These are phyloP conservation scores for Fusarium xylarioides DNA, from an alignment of 2,329 filamentous ascomycete genomes.

Conservation along the genomic window DNA sequence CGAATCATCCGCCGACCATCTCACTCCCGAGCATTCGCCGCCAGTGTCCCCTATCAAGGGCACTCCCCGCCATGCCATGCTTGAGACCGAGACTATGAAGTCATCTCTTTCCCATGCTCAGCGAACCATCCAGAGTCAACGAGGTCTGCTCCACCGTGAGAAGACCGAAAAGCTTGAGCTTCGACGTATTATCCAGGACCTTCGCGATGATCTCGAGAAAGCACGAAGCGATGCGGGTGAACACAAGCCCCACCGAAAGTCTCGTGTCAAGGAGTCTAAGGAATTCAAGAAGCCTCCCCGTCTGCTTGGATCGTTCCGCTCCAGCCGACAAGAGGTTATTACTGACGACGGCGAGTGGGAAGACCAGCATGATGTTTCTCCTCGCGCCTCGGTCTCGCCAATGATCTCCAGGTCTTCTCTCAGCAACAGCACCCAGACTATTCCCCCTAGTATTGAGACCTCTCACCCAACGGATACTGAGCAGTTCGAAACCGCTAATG, in stretches of 20 bases:
- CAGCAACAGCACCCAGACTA: slow-evolving; percentile 30
- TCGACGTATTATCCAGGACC: slow-evolving; percentile 93
- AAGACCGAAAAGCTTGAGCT: slow-evolving; percentile 99
- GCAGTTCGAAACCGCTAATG: slow-evolving; percentile 83
- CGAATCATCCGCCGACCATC: slow-evolving; percentile 71
- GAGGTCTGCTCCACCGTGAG: slow-evolving; percentile 94
- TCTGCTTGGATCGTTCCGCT: slow-evolving; percentile 79
- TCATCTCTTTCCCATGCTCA: slow-evolving; percentile 95
- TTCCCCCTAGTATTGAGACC: slow-evolving; percentile 19
- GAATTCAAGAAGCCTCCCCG: slow-evolving; percentile 82
- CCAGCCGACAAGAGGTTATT: slow-evolving; percentile 79
- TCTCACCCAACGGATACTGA: slow-evolving; percentile 62
- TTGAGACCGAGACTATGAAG: slow-evolving; percentile 96
- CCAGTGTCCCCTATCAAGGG: slow-evolving; percentile 90
- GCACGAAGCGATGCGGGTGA: slow-evolving; percentile 63
- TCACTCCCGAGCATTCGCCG: slow-evolving; percentile 88
- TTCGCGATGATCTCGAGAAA: slow-evolving; percentile 88
- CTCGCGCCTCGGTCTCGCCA: slow-evolving; percentile 36
- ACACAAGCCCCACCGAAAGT: slow-evolving; percentile 64
- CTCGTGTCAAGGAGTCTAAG: slow-evolving; percentile 69
- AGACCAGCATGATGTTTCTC: slow-evolving; percentile 66
- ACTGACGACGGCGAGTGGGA: slow-evolving; percentile 90
- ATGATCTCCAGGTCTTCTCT: slow-evolving; percentile 29
- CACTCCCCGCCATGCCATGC: slow-evolving; percentile 86
- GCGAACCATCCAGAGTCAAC: slow-evolving; percentile 94